Evolutionary conservation across 352 stramenopile genomes (phyloP), one percentile per base, ranked within the genome.

Genomic region (Phytophthora europaea): DNA sequence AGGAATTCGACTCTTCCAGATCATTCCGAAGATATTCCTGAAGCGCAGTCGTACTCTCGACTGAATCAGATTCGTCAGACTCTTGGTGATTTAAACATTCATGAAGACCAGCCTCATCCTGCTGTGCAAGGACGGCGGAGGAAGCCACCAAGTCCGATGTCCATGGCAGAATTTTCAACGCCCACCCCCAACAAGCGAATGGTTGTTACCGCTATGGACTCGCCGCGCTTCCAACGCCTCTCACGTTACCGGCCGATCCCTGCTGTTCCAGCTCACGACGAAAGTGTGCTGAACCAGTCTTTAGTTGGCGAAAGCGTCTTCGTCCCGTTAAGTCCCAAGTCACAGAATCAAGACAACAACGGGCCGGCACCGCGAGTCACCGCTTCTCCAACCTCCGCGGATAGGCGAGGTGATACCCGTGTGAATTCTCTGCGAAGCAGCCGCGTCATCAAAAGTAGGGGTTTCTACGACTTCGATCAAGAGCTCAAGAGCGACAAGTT

Each of bases 361-460:
- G 69, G 43, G 38, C 64, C 31, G 54, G 40, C 71, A 20, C 83
- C 72, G 16, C 78, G 58, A 0, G 80, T 82, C 20, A 88, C 87
- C 10, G 51, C 64, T 2, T 91, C 87, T 22, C 77, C 82, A 20
- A 70, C 48, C 12, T 34, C 78, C 47, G 45, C 57, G 13, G 58
- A 63, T 22, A 61, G 68, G 67, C 67, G 72, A 34, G 28, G 9
- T 18, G 53, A 58, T 18, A 57, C 45, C 36, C 69, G 55, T 73
- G 16, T 60, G 7, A 72, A 73, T 65, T 36, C 73, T 54, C 34
- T 94, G 18, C 82, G 81, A 58, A 85, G 55, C 56, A 93, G 84
- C 48, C 87, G 87, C 9, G 81, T 92, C 18, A 94, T 94, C 65
- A 90, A 90, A 67, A 94, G 87, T 65, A 80, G 87, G 33, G 87